Conservation (phyloP, 495 filamentous ascomycete species). For the Neurospora sublineolata region DNA sequence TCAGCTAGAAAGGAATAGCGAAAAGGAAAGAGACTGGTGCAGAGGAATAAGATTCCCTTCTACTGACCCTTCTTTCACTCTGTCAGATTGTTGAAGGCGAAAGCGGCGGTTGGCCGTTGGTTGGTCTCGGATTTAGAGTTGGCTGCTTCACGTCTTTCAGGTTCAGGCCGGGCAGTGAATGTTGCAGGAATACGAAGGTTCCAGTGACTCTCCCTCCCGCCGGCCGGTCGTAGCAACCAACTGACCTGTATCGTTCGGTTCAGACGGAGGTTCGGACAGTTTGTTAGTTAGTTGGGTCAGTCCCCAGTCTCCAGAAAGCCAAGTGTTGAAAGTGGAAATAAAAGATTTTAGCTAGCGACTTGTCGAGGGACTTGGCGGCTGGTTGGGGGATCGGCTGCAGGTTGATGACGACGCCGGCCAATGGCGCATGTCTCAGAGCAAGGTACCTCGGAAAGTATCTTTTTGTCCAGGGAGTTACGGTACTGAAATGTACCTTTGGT, state of each 20-base stretch:
- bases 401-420: slow-evolving; percentile 27
- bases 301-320: background rate
- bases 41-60: background rate
- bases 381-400: slow-evolving; percentile 23
- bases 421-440: slow-evolving; percentile 17
- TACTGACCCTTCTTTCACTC: background rate
- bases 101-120: background rate
- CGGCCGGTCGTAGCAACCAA: background rate
- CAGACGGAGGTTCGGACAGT: background rate
- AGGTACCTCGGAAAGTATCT: background rate
- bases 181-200: background rate
- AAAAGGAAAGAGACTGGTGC: background rate
- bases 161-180: background rate
- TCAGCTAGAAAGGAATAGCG: background rate
- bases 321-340: slow-evolving; percentile 20
- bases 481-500: background rate
- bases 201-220: background rate
- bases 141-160: background rate
- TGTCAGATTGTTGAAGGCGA: background rate
- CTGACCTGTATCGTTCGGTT: background rate
- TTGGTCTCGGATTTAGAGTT: background rate
- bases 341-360: slow-evolving; percentile 4
- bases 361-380: slow-evolving; percentile 15
- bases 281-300: background rate
- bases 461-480: background rate